These are phyloP conservation scores for Stagonosporopsis rhizophila DNA, from an alignment of 2,329 filamentous ascomycete species.

Conservation along the genomic window DNA sequence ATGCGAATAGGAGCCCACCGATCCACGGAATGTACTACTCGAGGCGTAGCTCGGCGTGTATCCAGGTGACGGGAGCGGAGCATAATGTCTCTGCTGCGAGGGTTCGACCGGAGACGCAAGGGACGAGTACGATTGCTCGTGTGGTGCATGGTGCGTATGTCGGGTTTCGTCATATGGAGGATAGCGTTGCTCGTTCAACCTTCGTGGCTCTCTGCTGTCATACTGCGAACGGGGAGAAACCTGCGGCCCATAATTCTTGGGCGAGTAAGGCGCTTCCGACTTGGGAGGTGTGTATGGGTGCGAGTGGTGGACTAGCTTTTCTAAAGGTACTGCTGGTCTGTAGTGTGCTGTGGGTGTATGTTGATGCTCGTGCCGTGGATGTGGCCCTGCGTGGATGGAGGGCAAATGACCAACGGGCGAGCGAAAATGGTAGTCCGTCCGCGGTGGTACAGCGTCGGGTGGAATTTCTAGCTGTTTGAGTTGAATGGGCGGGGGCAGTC, in stretches of 20 bases:
- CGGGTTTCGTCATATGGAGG: slow-evolving; percentile 45
- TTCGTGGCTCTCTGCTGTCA: slow-evolving; percentile 38
- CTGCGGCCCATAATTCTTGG: slow-evolving; percentile 48
- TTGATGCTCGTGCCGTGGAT: slow-evolving; percentile 39
- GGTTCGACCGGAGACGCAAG: slow-evolving; percentile 48
- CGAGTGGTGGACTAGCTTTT: slow-evolving; percentile 45
- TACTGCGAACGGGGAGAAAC: slow-evolving; percentile 48
- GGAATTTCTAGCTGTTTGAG: slow-evolving; percentile 51
- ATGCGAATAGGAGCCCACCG: slow-evolving; percentile 47
- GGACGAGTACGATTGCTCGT: slow-evolving; percentile 45
- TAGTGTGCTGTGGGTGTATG: slow-evolving; percentile 31
- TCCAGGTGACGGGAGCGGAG: slow-evolving; percentile 48
- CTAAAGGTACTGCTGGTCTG: slow-evolving; percentile 42
- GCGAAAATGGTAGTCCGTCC: slow-evolving; percentile 48
- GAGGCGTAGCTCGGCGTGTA: slow-evolving; percentile 51
- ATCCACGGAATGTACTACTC: slow-evolving; percentile 49
- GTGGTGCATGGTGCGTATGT: slow-evolving; percentile 34
- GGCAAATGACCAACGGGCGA: slow-evolving; percentile 49
- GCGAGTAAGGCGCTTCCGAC: slow-evolving; percentile 50
- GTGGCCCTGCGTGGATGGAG: slow-evolving; percentile 46
- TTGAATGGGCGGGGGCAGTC: slow-evolving; percentile 51
- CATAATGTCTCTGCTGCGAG: slow-evolving; percentile 44
- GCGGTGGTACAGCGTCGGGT: slow-evolving; percentile 47
- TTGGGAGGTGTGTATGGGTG: slow-evolving; percentile 50
- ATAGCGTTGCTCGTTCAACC: slow-evolving; percentile 40